These are phyloP conservation scores for Sporothrix euskadiensis DNA, from an alignment of 2,329 filamentous ascomycete genomes.

Conservation along the genomic window DNA sequence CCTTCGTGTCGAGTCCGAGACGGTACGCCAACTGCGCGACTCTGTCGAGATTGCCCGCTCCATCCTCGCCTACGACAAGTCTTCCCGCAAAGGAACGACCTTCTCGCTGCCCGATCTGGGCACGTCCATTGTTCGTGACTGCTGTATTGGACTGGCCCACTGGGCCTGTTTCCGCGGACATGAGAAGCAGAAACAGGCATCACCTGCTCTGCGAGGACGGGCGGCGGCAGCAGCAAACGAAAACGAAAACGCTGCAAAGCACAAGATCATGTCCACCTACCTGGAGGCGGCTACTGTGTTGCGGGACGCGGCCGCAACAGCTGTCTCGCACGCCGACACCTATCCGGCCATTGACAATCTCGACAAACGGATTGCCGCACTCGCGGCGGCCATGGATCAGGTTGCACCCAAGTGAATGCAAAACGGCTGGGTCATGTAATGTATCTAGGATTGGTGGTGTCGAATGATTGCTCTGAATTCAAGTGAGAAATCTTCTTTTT, in stretches of 20 bases:
- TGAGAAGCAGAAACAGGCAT: neutral
- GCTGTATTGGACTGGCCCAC: slow-evolving; percentile 27
- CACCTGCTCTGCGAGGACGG: slow-evolving; percentile 5
- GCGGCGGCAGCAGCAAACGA: neutral
- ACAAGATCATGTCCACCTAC: slow-evolving; percentile 16
- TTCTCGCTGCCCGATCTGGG: slow-evolving; percentile 30
- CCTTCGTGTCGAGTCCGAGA: slow-evolving; percentile 31
- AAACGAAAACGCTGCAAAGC: neutral
- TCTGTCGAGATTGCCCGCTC: slow-evolving; percentile 27
- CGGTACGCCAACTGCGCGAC: slow-evolving; percentile 28
- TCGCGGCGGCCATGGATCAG: neutral
- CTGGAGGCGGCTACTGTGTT: slow-evolving; percentile 16
- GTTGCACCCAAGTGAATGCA: neutral
- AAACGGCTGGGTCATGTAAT: neutral
- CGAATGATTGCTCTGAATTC: no score
- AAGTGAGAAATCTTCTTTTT: no score
- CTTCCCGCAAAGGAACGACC: neutral
- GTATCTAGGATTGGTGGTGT: neutral
- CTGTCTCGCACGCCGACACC: slow-evolving; percentile 28
- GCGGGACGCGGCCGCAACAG: slow-evolving; percentile 19
- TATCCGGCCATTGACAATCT: neutral
- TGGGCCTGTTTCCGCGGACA: slow-evolving; percentile 21
- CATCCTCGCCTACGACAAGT: slow-evolving; percentile 17
- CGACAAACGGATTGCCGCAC: neutral
- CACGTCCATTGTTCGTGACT: slow-evolving; percentile 31